phyloP scores from a whole-genome alignment of 139 green algal species.

The Axilococcus clingmanii region DNA sequence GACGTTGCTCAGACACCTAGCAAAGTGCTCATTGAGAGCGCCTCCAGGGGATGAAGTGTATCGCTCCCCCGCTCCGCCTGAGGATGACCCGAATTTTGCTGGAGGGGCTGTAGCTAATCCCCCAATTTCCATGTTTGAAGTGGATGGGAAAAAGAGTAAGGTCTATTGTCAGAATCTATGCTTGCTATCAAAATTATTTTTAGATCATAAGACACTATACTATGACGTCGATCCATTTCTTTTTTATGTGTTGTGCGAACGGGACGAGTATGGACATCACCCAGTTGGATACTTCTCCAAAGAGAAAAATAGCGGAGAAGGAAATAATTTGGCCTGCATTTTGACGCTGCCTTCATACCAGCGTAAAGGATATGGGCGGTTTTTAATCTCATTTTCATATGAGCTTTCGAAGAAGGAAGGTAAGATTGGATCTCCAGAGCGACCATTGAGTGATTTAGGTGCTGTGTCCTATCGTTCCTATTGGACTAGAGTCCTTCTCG shows the following conservation, averaged over 20 bases:
- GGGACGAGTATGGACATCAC: conserved; percentile 85
- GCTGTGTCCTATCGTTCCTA: conserved; percentile 89
- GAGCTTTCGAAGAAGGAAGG: conserved; percentile 94
- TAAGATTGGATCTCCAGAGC: conserved; percentile 81
- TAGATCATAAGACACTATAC: conserved; percentile 99
- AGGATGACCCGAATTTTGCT: conserved; percentile 26
- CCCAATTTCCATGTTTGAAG: conserved; percentile 59
- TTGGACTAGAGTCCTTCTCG: conserved; percentile 88
- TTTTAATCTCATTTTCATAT: conserved; percentile 97
- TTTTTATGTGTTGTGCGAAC: conserved; percentile 98
- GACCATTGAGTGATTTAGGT: conserved; percentile 93
- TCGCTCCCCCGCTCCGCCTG: conserved; percentile 24
- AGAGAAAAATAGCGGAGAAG: conserved; percentile 79
- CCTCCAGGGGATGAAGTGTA: conserved; percentile 83
- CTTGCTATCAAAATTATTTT: conserved; percentile 98
- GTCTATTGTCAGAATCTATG: conserved; percentile 91
- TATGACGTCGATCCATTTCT: conserved; percentile 99
- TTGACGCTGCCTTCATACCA: conserved; percentile 95
- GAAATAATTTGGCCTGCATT: conserved; percentile 99
- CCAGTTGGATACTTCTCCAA: conserved; percentile 92
- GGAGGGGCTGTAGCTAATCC: conserved; percentile 42
- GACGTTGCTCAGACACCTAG: conserved; percentile 46
- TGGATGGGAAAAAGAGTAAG: conserved; percentile 73
- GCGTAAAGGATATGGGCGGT: conserved; percentile 96
- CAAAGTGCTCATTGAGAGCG: conserved; percentile 37